A percentile compares a stretch with the other conserved stretches of the same genome.
Evolutionary conservation across 202 grass and related monocot genomes (phyloP).

Genomic region (Carex arenaria): DNA sequence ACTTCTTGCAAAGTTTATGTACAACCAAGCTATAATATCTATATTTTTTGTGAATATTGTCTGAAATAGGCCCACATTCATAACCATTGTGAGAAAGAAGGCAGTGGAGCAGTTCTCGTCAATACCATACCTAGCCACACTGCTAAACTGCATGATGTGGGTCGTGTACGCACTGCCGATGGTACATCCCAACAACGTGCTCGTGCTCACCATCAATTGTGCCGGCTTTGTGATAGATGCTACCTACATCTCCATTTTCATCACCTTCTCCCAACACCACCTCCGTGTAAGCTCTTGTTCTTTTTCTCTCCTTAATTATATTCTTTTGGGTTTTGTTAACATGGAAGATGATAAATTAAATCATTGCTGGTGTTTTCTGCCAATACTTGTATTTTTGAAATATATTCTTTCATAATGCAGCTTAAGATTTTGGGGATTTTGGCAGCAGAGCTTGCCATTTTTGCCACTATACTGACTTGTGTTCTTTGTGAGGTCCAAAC

Average conservation of each 20-base stretch:
- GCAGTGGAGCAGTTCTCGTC: slow-evolving; percentile 58
- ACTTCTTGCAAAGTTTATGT: background rate
- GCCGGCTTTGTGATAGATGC: slow-evolving; percentile 51
- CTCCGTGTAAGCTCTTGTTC: slow-evolving; percentile 28
- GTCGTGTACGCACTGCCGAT: slow-evolving; percentile 63
- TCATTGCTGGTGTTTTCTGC: background rate
- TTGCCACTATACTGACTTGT: slow-evolving; percentile 27
- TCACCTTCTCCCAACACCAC: slow-evolving; percentile 25
- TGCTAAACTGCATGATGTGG: slow-evolving; percentile 74
- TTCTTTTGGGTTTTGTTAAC: background rate
- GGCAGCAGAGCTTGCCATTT: slow-evolving; percentile 33
- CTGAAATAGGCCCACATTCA: slow-evolving; percentile 34
- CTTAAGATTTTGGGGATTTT: slow-evolving; percentile 36
- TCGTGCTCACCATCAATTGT: slow-evolving; percentile 83
- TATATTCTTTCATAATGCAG: slow-evolving; percentile 18
- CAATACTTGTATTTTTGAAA: background rate
- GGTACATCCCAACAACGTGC: slow-evolving; percentile 71
- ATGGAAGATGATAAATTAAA: background rate
- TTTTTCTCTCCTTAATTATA: background rate
- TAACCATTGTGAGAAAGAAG: slow-evolving; percentile 40
- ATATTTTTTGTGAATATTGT: background rate
- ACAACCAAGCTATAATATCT: background rate
- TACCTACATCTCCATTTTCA: slow-evolving; percentile 53
- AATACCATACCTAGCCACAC: slow-evolving; percentile 56
- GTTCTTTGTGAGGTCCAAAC: slow-evolving; percentile 41